Evolutionary conservation across 2,329 filamentous ascomycete species (phyloP).

Genomic region (Exophiala oligosperma): DNA sequence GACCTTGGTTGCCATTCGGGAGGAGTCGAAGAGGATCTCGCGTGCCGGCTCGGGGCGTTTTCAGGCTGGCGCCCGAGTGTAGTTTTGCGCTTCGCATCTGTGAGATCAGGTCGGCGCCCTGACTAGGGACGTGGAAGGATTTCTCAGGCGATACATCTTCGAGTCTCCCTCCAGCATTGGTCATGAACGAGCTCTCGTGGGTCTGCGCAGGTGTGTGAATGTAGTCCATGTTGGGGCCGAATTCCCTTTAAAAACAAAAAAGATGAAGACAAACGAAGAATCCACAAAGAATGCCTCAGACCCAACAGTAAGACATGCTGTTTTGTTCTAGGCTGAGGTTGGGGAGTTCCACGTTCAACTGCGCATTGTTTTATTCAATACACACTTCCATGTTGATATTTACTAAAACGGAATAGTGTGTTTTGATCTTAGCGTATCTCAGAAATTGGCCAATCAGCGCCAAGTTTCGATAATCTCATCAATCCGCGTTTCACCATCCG

Average conservation of each 20-base stretch:
- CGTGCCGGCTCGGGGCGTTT: slow-evolving; percentile 73
- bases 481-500: no score
- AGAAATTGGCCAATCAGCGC: neutral
- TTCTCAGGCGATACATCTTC: slow-evolving; percentile 85
- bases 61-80: slow-evolving; percentile 55
- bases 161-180: slow-evolving; percentile 64
- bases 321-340: neutral
- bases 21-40: slow-evolving; percentile 69
- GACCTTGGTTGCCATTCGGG: slow-evolving; percentile 55
- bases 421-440: neutral
- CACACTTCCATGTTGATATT: neutral
- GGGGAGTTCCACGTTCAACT: no score
- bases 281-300: neutral
- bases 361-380: neutral
- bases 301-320: slow-evolving; percentile 17
- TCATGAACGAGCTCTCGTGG: slow-evolving; percentile 81
- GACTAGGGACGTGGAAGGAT: slow-evolving; percentile 79
- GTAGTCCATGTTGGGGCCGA: slow-evolving; percentile 61
- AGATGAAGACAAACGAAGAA: neutral
- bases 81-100: slow-evolving; percentile 66
- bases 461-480: no score
- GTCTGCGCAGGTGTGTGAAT: slow-evolving; percentile 81
- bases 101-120: slow-evolving; percentile 73
- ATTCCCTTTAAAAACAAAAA: neutral
- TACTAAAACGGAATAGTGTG: neutral